Evolutionary conservation across 1,139 yeast species (phyloP).

Genomic region (Lipomyces yarrowii): DNA sequence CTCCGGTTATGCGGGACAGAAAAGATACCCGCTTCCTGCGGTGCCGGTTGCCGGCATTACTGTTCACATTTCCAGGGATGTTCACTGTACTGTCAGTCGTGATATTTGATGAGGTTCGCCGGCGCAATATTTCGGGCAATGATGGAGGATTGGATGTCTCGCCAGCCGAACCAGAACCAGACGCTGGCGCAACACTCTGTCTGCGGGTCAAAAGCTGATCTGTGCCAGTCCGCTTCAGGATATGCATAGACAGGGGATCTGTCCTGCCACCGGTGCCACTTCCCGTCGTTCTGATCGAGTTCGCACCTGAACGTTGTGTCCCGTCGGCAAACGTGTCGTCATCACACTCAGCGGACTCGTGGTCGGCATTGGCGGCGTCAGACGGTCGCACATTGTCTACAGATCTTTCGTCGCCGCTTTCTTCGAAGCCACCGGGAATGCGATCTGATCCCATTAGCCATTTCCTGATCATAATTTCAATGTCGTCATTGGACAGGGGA

Average conservation of each 20-base stretch:
- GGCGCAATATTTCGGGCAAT: background rate
- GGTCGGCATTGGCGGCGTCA: slow-evolving; percentile 13
- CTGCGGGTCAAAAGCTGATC: slow-evolving; percentile 8
- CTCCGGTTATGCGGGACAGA: slow-evolving; percentile 3
- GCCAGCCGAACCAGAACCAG: background rate
- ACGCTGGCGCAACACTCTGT: background rate
- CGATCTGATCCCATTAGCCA: background rate
- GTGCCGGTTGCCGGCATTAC: background rate
- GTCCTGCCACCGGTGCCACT: slow-evolving; percentile 3
- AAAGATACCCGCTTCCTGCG: slow-evolving; percentile 9
- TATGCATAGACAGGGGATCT: slow-evolving; percentile 27
- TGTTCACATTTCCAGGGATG: background rate
- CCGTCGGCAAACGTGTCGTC: background rate
- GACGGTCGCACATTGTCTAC: slow-evolving; percentile 9
- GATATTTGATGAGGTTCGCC: background rate
- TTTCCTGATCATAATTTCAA: background rate
- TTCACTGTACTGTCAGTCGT: background rate
- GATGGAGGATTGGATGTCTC: background rate
- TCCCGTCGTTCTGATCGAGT: background rate
- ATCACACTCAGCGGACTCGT: slow-evolving; percentile 14
- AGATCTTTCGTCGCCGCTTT: slow-evolving; percentile 1
- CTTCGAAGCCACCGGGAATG: slow-evolving; percentile 9
- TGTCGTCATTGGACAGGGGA: too few species aligned
- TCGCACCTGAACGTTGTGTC: background rate
- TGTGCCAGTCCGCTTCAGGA: slow-evolving; percentile 26